Percentiles rank a stretch among this genome's conserved stretches.
Conservation (phyloP, 192 early-diverging fungal genomes). For the Umbelopsis sp. region DNA sequence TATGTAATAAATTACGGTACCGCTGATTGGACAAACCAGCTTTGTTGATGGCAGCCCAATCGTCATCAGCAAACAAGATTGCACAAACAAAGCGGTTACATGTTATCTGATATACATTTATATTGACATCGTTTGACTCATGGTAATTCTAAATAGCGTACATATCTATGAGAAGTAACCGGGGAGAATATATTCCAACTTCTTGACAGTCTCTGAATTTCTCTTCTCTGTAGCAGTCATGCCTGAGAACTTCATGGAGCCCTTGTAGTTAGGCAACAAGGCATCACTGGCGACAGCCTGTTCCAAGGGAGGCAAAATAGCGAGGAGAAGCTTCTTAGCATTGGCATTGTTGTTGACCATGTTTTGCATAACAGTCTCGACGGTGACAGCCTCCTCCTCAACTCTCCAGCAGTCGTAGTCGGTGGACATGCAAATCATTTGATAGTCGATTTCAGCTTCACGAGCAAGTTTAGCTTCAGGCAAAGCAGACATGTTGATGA, state of each 20-base stretch:
- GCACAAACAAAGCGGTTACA: too few relatives aligned
- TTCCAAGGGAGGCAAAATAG: conserved; percentile 79
- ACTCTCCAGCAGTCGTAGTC: conserved; percentile 96
- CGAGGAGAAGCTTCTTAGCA: conserved; percentile 77
- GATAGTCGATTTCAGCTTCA: conserved; percentile 98
- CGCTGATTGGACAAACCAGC: not conserved
- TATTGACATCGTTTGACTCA: not conserved
- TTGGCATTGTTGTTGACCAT: conserved; percentile 82
- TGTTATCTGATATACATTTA: not conserved
- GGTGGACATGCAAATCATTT: conserved; percentile 99
- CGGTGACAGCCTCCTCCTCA: conserved; percentile 80
- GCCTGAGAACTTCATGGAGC: conserved; percentile 81
- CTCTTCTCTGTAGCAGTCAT: conserved; percentile 83
- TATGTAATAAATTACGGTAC: not conserved
- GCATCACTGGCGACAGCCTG: conserved; percentile 55
- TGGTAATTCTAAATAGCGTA: not conserved
- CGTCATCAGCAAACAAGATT: too few relatives aligned
- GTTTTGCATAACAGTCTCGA: conserved; percentile 85
- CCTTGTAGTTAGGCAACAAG: conserved; percentile 65
- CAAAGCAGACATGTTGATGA: conserved; percentile 98
- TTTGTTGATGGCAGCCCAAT: too few relatives aligned
- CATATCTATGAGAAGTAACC: conserved; percentile 60
- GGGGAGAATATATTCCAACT: conserved; percentile 85
- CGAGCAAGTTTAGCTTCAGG: conserved; percentile 97
- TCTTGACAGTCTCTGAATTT: conserved; percentile 65